A percentile compares a stretch with the other conserved stretches of the same genome.
Conservation (phyloP, 352 stramenopile species). For the Phytopythium chamaehyphon region DNA sequence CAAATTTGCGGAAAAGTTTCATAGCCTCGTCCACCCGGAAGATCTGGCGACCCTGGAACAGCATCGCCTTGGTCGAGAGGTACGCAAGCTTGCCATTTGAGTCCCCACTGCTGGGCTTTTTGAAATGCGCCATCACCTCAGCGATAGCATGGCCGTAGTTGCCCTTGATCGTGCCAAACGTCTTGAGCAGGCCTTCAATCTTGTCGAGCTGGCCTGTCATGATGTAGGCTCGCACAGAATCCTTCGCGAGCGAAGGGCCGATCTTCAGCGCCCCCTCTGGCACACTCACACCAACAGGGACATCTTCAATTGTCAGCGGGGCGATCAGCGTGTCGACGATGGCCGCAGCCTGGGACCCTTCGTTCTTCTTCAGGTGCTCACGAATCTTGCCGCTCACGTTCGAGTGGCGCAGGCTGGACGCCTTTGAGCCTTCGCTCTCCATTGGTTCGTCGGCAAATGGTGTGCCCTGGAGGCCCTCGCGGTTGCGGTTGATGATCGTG, state of each 20-base stretch:
- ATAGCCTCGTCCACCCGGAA: constrained; percentile 40
- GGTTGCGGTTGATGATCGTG: constrained; percentile 54
- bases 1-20: constrained; percentile 42
- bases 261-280: constrained; percentile 29
- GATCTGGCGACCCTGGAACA: constrained; percentile 42
- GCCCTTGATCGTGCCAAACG: constrained; percentile 35
- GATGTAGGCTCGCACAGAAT: constrained; percentile 48
- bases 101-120: constrained; percentile 22
- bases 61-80: constrained; percentile 45
- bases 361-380: constrained; percentile 34
- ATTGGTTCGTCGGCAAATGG: constrained; percentile 19
- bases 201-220: constrained; percentile 45
- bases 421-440: constrained; percentile 11
- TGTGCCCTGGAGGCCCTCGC: constrained; percentile 32
- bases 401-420: not conserved
- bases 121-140: constrained; percentile 46
- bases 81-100: constrained; percentile 43
- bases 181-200: constrained; percentile 45
- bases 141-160: constrained; percentile 42
- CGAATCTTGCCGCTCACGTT: constrained; percentile 42
- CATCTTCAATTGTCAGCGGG: constrained; percentile 27
- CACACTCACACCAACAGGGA: constrained; percentile 27
- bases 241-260: constrained; percentile 29
- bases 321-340: constrained; percentile 39
- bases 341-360: constrained; percentile 26